Conservation (phyloP, 148 eudicot species). For the Fagopyrum tataricum region DNA sequence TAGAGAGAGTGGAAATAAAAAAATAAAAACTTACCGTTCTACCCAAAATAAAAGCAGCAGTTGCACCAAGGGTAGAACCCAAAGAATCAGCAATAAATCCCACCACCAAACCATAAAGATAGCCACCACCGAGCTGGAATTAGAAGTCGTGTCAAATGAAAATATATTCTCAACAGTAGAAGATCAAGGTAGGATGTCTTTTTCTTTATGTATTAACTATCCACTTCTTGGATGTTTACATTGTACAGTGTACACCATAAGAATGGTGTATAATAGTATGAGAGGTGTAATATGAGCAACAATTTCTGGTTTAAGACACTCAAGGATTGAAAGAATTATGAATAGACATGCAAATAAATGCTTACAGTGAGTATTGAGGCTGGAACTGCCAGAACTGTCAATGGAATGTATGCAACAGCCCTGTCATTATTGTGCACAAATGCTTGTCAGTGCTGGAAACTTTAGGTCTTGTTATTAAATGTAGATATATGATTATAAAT, state of each 20-base stretch:
- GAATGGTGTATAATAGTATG: background rate
- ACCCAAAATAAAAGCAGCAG: constrained; percentile 83
- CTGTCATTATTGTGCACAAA: constrained; percentile 31
- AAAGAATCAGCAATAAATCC: constrained; percentile 87
- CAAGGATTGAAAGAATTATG: background rate
- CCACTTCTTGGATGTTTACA: background rate
- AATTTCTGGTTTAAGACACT: background rate
- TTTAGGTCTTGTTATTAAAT: background rate
- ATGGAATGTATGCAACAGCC: constrained; percentile 90
- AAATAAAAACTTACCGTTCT: constrained; percentile 62
- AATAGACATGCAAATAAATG: background rate
- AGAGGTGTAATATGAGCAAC: background rate
- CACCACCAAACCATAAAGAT: constrained; percentile 82
- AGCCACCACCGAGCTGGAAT: constrained; percentile 91
- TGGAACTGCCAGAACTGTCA: constrained; percentile 92
- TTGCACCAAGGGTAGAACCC: constrained; percentile 90
- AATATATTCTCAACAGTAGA: background rate
- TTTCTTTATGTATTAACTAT: background rate
- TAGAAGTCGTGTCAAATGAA: background rate
- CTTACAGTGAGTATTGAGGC: constrained; percentile 93
- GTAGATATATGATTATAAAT: background rate
- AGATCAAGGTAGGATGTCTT: background rate
- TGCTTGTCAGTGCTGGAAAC: constrained; percentile 6
- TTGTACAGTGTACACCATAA: background rate
- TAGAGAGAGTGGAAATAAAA: constrained; percentile 5